Conservation (phyloP, 164 flowering plant genomes). For the Stephania cephalantha region DNA sequence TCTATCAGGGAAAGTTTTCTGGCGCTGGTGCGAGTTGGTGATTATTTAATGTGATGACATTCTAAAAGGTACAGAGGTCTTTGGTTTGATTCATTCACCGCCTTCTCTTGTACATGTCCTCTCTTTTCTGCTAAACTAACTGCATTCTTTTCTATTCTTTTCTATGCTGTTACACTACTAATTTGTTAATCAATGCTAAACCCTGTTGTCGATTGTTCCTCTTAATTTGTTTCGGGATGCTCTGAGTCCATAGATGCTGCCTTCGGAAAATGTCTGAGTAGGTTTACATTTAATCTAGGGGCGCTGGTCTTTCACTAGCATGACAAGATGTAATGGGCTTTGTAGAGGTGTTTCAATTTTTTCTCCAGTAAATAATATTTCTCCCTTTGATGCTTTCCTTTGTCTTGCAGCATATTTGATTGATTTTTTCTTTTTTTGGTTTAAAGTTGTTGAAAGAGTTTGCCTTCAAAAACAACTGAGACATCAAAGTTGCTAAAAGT, state of each 20-base stretch:
- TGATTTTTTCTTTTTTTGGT: background rate
- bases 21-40: conserved; percentile 16
- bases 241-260: background rate
- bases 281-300: background rate
- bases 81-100: background rate
- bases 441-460: no score
- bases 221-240: background rate
- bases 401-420: background rate
- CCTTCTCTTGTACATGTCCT: conserved; percentile 10
- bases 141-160: conserved; percentile 1
- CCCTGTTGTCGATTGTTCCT: background rate
- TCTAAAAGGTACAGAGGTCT: conserved; percentile 3
- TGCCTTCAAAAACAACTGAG: no score
- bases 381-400: background rate
- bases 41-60: conserved; percentile 15
- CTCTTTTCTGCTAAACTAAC: background rate
- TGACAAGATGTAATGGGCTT: background rate
- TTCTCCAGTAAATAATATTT: background rate
- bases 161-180: background rate
- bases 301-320: background rate
- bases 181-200: background rate
- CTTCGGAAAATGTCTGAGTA: background rate
- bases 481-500: no score
- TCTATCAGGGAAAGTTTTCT: conserved; percentile 19
- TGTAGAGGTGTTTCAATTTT: background rate